Evolutionary conservation across 1,139 yeast genomes (phyloP).

Genomic region (Debaryomyces nepalensis): DNA sequence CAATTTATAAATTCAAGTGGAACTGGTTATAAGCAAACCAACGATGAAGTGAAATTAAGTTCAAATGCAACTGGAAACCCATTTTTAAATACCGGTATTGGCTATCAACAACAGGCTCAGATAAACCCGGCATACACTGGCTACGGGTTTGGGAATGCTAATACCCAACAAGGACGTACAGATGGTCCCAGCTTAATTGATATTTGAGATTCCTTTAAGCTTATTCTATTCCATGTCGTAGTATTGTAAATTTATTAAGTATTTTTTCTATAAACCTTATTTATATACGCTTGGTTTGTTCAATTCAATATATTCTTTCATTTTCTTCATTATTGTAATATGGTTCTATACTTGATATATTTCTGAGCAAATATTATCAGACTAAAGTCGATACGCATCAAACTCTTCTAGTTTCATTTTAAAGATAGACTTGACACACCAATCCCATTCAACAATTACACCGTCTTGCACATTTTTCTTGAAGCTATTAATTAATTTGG

Average conservation of each 20-base stretch:
- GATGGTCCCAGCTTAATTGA: constrained; percentile 57
- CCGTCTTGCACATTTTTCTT: constrained; percentile 33
- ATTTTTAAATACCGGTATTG: constrained; percentile 76
- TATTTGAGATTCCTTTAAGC: constrained; percentile 27
- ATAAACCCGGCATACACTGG: constrained; percentile 68
- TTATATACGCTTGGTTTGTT: constrained; percentile 5
- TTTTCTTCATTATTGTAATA: too few relatives aligned
- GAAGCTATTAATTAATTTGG: constrained; percentile 47
- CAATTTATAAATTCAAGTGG: constrained; percentile 86
- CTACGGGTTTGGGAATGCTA: constrained; percentile 87
- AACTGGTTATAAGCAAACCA: constrained; percentile 70
- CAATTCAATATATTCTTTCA: constrained; percentile 7
- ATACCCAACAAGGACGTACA: constrained; percentile 32
- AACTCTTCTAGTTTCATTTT: constrained; percentile 41
- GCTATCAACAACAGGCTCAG: constrained; percentile 63
- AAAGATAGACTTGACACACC: constrained; percentile 67
- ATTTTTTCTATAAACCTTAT: constrained; percentile 9
- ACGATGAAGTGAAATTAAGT: constrained; percentile 42
- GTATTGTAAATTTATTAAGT: constrained; percentile 5
- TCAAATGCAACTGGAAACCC: constrained; percentile 67
- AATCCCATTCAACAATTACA: constrained; percentile 64
- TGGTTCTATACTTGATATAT: too few relatives aligned
- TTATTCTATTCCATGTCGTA: constrained; percentile 1
- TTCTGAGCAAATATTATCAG: too few relatives aligned
- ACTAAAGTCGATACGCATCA: constrained; percentile 27